Evolutionary conservation across 2,329 filamentous ascomycete genomes (phyloP).

Genomic region (Penicillium sumatraense): DNA sequence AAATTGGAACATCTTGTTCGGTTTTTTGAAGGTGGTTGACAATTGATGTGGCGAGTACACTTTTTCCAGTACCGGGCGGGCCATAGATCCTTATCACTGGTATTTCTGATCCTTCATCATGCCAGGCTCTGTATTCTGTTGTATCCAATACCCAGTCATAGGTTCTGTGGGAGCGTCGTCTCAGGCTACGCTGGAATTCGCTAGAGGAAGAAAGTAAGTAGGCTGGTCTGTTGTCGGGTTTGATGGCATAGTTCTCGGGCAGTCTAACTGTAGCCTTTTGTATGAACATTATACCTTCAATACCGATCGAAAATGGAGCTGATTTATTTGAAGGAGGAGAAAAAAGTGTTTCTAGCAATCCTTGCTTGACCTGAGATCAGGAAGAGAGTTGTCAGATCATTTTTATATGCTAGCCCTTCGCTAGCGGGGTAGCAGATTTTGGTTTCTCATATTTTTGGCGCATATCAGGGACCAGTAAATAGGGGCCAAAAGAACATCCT

Average conservation of each 20-base stretch:
- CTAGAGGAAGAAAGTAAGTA: neutral
- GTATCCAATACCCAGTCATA: neutral
- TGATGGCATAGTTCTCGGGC: neutral
- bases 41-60: neutral
- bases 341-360: too few relatives aligned
- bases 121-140: conserved; percentile 1
- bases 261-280: neutral
- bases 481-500: too few relatives aligned
- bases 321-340: too few relatives aligned
- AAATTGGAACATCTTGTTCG: neutral
- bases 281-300: neutral
- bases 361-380: too few relatives aligned
- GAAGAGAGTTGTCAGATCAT: too few relatives aligned
- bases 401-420: too few relatives aligned
- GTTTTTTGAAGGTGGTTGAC: neutral
- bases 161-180: neutral
- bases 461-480: too few relatives aligned
- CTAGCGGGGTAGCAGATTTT: too few relatives aligned
- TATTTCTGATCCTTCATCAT: neutral
- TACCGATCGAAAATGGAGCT: too few relatives aligned
- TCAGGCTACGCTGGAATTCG: neutral
- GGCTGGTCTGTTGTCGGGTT: neutral
- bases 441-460: too few relatives aligned
- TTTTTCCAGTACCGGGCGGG: neutral
- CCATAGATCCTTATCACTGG: neutral